Percentiles rank a stretch among this genome's conserved stretches.
Conservation (phyloP, 1,284 basidiomycete species). For the Puccinia brachypodii region DNA sequence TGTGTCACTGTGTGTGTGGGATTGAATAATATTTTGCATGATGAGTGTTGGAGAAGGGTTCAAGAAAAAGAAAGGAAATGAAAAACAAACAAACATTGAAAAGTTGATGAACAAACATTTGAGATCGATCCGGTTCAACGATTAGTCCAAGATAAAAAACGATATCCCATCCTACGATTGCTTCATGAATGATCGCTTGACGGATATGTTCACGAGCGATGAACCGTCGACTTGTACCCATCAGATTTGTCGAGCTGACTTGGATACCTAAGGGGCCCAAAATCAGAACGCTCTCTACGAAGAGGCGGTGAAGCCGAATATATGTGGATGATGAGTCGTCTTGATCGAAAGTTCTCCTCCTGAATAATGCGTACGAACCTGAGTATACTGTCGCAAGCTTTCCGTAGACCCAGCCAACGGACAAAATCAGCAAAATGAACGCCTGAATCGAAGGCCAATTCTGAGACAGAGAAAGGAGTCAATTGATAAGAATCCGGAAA, state of each 20-base stretch:
- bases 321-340: not conserved
- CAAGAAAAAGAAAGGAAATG: not conserved
- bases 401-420: not conserved
- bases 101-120: constrained; percentile 17
- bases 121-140: constrained; percentile 1
- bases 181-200: constrained; percentile 45
- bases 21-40: too few relatives aligned
- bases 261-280: constrained; percentile 37
- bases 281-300: constrained; percentile 27
- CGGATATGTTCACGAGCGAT: constrained; percentile 24
- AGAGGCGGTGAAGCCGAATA: not conserved
- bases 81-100: not conserved
- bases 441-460: constrained; percentile 25
- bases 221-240: constrained; percentile 7
- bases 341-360: not conserved
- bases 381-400: constrained; percentile 22
- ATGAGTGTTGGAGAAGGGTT: too few relatives aligned
- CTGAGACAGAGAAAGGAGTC: not conserved
- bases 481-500: not conserved
- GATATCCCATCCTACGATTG: constrained; percentile 42
- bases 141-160: constrained; percentile 39
- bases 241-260: constrained; percentile 14
- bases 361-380: not conserved
- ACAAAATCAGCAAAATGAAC: not conserved
- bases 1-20: too few relatives aligned